phyloP scores from a whole-genome alignment of 2,329 filamentous ascomycete genomes.

The Emydomyces testavorans region DNA sequence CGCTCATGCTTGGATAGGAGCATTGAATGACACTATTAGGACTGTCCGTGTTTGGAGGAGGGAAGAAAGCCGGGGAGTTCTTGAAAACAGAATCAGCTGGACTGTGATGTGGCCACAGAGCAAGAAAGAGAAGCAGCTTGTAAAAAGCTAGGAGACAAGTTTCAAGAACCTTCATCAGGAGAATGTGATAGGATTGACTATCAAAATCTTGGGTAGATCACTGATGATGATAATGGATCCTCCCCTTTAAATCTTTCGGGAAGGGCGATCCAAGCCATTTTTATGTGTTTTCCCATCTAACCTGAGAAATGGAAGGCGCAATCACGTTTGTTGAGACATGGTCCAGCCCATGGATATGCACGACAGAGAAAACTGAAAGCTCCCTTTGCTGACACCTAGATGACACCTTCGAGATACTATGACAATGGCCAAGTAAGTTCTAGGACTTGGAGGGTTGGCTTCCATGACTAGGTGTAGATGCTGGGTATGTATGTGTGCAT shows the following conservation, averaged over 20 bases:
- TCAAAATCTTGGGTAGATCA: too few relatives aligned
- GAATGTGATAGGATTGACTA: background rate
- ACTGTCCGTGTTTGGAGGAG: slow-evolving; percentile 10
- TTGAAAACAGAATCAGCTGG: background rate
- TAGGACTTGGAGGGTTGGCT: background rate
- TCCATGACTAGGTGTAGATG: background rate
- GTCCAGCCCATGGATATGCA: background rate
- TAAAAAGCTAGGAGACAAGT: slow-evolving; percentile 1
- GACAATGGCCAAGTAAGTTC: too few relatives aligned
- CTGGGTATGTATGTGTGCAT: background rate
- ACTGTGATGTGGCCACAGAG: background rate
- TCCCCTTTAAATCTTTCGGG: too few relatives aligned
- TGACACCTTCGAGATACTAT: background rate
- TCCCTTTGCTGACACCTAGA: background rate
- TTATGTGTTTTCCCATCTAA: too few relatives aligned
- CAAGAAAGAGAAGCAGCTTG: slow-evolving; percentile 4
- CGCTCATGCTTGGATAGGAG: slow-evolving; percentile 12
- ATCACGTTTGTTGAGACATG: background rate
- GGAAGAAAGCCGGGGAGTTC: slow-evolving; percentile 7
- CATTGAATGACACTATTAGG: slow-evolving; percentile 12
- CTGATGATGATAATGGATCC: too few relatives aligned
- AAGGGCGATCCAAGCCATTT: too few relatives aligned
- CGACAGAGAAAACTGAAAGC: background rate
- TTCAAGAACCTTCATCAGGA: slow-evolving; percentile 1
- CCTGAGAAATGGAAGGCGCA: too few relatives aligned